Evolutionary conservation across 75 land plant genomes (phyloP), one percentile per base, ranked within the genome.

Genomic region (Sequoia sempervirens): DNA sequence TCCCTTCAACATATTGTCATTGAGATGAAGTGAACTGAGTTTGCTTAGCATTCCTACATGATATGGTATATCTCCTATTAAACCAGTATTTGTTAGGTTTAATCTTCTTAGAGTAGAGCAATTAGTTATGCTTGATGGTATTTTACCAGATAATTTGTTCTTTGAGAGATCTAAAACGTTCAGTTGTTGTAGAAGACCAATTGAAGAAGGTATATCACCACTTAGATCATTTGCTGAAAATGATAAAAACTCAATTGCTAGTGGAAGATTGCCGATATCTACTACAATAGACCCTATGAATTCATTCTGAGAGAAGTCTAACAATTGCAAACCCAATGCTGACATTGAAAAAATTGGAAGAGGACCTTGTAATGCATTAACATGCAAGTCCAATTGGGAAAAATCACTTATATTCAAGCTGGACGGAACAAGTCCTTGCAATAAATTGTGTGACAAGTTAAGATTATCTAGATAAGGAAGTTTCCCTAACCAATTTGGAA

Each of bases 1-100:
- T 18, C 94, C 92, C 69, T 75, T 36, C 4, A 93, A 38, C 23
- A 9, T 53, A 73, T 93, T 93, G 37, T 83, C 75, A 28, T 50
- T 75, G 26, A 12, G 79, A 17, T 61, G 66, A 14, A 61, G 66
- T 61, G 66, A 13, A 3, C 18, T 18, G 26, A 61, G 66, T 18
- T 4, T 23, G 18, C 26, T 61, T 13, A 61, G 66, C 66, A 23
- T 23, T 61, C 66, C 66, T 18, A 61, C 17, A 3, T 17, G 1
- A 61, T 13, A 14, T 61, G 66, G 66, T 13, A 61, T 61, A 10
- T 61, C 66, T 61, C 66, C 66, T 18, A 4, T 23, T 17, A 61
- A 17, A 61, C 2, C 0, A 1, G 0, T 61, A 17, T 61, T 61
- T 61, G 15, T 20, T 17, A 61, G 18, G 26, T 61, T 61, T 18